Conservation (phyloP, 768 basidiomycete species). For the Lanmaoa rubissima region DNA sequence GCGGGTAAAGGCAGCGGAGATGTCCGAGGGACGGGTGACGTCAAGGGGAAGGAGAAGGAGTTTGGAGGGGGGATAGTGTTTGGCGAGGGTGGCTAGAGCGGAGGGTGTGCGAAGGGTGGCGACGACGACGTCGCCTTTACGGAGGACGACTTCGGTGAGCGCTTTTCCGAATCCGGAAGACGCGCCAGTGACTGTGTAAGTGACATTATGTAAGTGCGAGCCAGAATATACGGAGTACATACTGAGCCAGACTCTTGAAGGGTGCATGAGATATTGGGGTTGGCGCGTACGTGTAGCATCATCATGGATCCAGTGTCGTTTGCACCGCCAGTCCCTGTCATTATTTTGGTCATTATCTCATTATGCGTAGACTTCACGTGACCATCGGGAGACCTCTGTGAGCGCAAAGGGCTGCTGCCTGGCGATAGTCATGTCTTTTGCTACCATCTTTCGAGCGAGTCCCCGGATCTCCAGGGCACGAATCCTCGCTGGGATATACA, state of each 20-base stretch:
- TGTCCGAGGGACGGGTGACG: conserved; percentile 33
- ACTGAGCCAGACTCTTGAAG: conserved; percentile 15
- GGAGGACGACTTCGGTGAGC: conserved; percentile 32
- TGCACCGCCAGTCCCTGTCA: no score
- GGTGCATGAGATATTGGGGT: neutral
- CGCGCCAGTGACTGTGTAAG: conserved; percentile 27
- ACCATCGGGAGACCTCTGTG: neutral
- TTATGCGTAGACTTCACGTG: neutral
- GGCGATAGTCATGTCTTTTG: conserved; percentile 1
- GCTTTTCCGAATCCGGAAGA: conserved; percentile 38
- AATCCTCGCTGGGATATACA: neutral
- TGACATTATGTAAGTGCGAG: neutral
- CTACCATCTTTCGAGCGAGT: neutral
- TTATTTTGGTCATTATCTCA: no score
- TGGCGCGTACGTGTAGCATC: no score
- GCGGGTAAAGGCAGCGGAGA: conserved; percentile 33
- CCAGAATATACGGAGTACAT: neutral
- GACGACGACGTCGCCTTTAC: conserved; percentile 37
- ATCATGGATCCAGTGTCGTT: no score
- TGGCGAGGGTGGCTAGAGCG: conserved; percentile 24
- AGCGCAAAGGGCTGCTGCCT: no score
- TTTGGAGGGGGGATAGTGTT: conserved; percentile 24
- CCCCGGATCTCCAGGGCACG: neutral
- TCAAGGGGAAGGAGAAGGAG: conserved; percentile 40
- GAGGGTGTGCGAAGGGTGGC: conserved; percentile 42